Evolutionary conservation across 371 early-diverging fungal species (phyloP).

Genomic region (Mucor racemosus): DNA sequence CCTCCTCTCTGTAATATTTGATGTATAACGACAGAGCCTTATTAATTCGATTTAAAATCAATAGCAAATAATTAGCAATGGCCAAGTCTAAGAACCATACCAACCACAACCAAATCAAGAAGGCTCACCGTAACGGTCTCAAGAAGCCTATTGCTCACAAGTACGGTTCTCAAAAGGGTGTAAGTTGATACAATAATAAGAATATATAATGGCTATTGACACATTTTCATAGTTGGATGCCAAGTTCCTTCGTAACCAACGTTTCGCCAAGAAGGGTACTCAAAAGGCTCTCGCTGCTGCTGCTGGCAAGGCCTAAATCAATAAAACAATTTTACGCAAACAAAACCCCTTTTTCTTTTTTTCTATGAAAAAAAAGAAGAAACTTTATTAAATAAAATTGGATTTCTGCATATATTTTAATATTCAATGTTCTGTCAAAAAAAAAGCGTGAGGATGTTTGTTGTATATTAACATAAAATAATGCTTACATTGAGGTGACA

Average conservation of each 20-base stretch:
- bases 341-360: neutral
- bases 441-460: no score
- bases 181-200: slow-evolving; percentile 41
- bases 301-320: slow-evolving; percentile 62
- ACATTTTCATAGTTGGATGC: slow-evolving; percentile 73
- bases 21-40: neutral
- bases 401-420: neutral
- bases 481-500: slow-evolving; percentile 47
- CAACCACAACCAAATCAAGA: slow-evolving; percentile 99
- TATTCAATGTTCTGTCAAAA: no score
- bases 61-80: slow-evolving; percentile 58
- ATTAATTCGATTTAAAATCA: slow-evolving; percentile 1
- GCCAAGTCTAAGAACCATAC: slow-evolving; percentile 99
- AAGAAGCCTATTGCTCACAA: slow-evolving; percentile 91
- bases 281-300: slow-evolving; percentile 53
- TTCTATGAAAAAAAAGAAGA: slow-evolving; percentile 3
- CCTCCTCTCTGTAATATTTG: neutral
- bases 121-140: slow-evolving; percentile 99
- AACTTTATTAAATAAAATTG: slow-evolving; percentile 7
- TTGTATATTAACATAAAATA: neutral
- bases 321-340: neutral
- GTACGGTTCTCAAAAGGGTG: slow-evolving; percentile 92
- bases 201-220: neutral
- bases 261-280: slow-evolving; percentile 90
- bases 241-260: slow-evolving; percentile 99